Conservation (phyloP, 2,329 filamentous ascomycete genomes). For the Ophiostoma sp. region DNA sequence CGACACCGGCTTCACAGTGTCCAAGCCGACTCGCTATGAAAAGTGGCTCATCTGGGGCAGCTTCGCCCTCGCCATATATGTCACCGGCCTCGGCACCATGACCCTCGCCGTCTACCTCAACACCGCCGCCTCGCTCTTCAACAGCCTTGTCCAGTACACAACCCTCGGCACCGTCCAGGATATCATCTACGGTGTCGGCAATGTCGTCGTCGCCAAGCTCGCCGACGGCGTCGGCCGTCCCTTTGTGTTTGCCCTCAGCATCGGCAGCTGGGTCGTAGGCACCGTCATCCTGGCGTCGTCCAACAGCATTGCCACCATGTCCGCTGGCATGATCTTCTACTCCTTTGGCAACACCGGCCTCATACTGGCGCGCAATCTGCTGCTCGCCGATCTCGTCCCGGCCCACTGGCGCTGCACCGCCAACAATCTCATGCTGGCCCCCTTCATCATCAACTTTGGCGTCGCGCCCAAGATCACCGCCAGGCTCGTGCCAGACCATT, state of each 20-base stretch:
- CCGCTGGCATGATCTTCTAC: conserved; percentile 13
- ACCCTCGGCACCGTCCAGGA: no score
- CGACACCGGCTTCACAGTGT: background rate
- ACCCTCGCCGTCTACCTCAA: no score
- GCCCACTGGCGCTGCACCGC: conserved; percentile 15
- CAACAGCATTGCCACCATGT: conserved; percentile 15
- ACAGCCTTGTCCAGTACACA: no score
- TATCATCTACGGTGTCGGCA: no score
- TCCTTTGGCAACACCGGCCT: conserved; percentile 13
- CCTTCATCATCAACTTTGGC: conserved; percentile 17
- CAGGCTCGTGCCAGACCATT: conserved; percentile 2
- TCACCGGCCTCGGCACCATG: no score
- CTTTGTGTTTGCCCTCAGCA: background rate
- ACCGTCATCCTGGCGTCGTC: conserved; percentile 9
- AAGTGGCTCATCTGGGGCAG: background rate
- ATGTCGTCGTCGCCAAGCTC: no score
- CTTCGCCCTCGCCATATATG: background rate
- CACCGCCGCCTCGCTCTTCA: no score
- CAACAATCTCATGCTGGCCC: conserved; percentile 17
- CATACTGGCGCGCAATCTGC: conserved; percentile 9
- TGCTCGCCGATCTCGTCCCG: conserved; percentile 10
- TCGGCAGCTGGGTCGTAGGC: background rate
- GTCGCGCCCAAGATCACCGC: conserved; percentile 17
- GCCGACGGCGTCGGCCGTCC: no score
- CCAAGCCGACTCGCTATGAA: background rate